Conservation (phyloP, 768 basidiomycete species). For the Coprinopsis cinerea region DNA sequence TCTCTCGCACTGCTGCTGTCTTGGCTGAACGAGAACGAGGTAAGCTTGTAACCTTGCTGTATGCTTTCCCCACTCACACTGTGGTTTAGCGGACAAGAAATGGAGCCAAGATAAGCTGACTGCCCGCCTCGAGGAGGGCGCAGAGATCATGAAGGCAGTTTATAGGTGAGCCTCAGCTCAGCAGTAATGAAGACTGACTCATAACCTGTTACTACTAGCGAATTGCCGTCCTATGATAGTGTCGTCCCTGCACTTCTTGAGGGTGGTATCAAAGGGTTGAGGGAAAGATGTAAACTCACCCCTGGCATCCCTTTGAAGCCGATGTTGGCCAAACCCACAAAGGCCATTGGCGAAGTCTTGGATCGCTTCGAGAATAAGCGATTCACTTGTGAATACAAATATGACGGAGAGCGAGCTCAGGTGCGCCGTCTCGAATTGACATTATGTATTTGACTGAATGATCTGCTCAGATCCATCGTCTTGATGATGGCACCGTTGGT, state of each 20-base stretch:
- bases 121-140: constrained; percentile 66
- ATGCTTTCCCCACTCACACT: constrained; percentile 4
- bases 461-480: constrained; percentile 64
- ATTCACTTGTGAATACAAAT: constrained; percentile 99
- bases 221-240: constrained; percentile 87
- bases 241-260: constrained; percentile 88
- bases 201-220: no score
- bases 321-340: constrained; percentile 98
- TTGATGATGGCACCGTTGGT: constrained; percentile 76
- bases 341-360: constrained; percentile 95
- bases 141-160: constrained; percentile 77
- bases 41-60: constrained; percentile 18
- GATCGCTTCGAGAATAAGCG: constrained; percentile 93
- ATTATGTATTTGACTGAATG: not conserved
- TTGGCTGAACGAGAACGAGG: constrained; percentile 70
- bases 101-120: constrained; percentile 71
- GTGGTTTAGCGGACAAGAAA: constrained; percentile 56
- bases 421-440: constrained; percentile 26
- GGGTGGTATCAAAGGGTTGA: constrained; percentile 65
- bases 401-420: constrained; percentile 97
- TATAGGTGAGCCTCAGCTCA: no score
- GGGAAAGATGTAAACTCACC: constrained; percentile 78
- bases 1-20: constrained; percentile 87
- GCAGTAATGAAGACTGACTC: no score
- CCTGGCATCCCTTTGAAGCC: constrained; percentile 97